Conservation (phyloP, 169 alveolate genomes). For the Plasmodium billcollinsi region DNA sequence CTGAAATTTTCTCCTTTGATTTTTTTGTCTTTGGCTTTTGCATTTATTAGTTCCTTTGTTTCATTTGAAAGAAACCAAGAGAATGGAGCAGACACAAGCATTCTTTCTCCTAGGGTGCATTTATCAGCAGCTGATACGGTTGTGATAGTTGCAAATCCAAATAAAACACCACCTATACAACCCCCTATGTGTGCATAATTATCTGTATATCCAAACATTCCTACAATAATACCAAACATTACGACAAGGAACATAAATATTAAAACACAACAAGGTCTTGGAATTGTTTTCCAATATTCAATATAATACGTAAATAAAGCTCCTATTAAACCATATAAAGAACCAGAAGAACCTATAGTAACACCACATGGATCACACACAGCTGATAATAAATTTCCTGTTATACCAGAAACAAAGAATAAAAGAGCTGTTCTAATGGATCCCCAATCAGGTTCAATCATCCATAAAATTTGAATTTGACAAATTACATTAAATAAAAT, state of each 20-base stretch:
- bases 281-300: conserved; percentile 91
- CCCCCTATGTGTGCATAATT: conserved; percentile 92
- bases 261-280: conserved; percentile 86
- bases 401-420: conserved; percentile 86
- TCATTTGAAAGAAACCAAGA: conserved; percentile 80
- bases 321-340: conserved; percentile 92
- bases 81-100: conserved; percentile 78
- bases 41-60: conserved; percentile 53
- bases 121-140: conserved; percentile 86
- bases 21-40: conserved; percentile 71
- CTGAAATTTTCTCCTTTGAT: conserved; percentile 76
- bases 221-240: conserved; percentile 84
- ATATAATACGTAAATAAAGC: conserved; percentile 88
- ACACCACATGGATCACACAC: conserved; percentile 90
- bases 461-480: conserved; percentile 89
- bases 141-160: conserved; percentile 87
- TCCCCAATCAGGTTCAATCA: conserved; percentile 95
- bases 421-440: conserved; percentile 85
- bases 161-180: conserved; percentile 85
- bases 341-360: conserved; percentile 93
- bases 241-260: conserved; percentile 81
- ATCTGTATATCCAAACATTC: conserved; percentile 87
- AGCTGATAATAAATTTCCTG: conserved; percentile 89
- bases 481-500: conserved; percentile 86
- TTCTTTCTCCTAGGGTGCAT: conserved; percentile 79